phyloP scores from a whole-genome alignment of 805 yeast species.

The Wickerhamiella galacta region DNA sequence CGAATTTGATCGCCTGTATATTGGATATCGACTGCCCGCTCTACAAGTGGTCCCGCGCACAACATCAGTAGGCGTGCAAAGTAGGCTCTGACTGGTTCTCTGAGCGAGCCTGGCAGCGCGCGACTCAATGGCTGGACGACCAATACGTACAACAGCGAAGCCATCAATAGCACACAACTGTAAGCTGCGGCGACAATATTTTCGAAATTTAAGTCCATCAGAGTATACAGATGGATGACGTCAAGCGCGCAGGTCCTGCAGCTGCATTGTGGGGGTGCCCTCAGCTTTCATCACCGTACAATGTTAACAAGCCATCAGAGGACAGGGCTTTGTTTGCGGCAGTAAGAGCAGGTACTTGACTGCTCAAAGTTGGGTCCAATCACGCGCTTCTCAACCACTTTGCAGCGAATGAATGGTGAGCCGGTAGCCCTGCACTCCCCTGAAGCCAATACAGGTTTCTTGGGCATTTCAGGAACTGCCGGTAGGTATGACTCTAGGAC shows the following conservation, averaged over 20 bases:
- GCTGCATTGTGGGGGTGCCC: no score
- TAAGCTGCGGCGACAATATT: slow-evolving; percentile 1
- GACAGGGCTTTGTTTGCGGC: no score
- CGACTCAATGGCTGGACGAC: not conserved
- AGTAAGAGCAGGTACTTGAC: no score
- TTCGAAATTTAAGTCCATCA: slow-evolving; percentile 4
- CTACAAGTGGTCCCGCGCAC: not conserved
- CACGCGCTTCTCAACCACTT: no score
- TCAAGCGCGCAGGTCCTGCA: not conserved
- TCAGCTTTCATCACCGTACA: no score
- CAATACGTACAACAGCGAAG: not conserved
- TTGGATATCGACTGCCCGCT: slow-evolving; percentile 3
- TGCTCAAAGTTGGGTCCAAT: no score
- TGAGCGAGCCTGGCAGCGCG: not conserved
- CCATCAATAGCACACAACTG: not conserved
- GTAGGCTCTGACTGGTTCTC: slow-evolving; percentile 1
- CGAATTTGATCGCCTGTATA: slow-evolving; percentile 9
- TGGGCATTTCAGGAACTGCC: no score
- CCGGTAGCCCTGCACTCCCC: no score
- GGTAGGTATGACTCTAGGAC: no score
- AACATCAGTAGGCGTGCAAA: slow-evolving; percentile 2
- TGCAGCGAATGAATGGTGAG: no score
- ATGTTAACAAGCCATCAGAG: no score
- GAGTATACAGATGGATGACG: not conserved
- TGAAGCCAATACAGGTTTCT: no score